Percentiles rank a stretch among this genome's conserved stretches.
Conservation (phyloP, 2,329 filamentous ascomycete species). For the Byssothecium circinans region DNA sequence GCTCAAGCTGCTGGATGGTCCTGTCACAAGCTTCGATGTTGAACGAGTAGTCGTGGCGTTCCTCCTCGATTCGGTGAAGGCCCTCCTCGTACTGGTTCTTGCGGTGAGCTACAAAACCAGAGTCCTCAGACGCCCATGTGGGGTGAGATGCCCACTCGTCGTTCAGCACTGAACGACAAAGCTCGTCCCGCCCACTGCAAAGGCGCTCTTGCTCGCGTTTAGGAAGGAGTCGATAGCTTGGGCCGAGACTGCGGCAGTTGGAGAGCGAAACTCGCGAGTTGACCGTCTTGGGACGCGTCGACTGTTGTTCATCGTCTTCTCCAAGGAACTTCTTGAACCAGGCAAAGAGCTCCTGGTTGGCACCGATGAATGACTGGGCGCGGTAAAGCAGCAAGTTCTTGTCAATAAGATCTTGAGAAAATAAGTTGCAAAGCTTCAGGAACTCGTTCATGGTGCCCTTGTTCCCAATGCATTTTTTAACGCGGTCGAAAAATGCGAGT, state of each 20-base stretch:
- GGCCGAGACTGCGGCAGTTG: conserved; percentile 92
- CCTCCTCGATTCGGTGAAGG: conserved; percentile 94
- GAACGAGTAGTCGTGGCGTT: conserved; percentile 97
- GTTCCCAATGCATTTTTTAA: conserved; percentile 94
- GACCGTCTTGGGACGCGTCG: conserved; percentile 63
- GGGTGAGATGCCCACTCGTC: conserved; percentile 99
- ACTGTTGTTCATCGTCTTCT: conserved; percentile 63
- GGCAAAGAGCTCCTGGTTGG: conserved; percentile 82
- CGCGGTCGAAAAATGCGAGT: conserved; percentile 89
- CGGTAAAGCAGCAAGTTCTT: conserved; percentile 80
- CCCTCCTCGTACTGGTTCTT: conserved; percentile 96
- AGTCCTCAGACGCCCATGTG: conserved; percentile 98
- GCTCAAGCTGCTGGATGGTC: conserved; percentile 93
- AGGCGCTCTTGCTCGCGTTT: conserved; percentile 87
- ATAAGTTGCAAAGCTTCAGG: conserved; percentile 94
- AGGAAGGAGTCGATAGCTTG: conserved; percentile 90
- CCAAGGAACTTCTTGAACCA: conserved; percentile 86
- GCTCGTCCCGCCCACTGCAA: conserved; percentile 91
- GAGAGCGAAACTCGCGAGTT: conserved; percentile 85
- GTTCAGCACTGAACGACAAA: conserved; percentile 90
- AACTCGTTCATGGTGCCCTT: conserved; percentile 94
- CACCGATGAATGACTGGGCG: conserved; percentile 81
- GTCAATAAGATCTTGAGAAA: conserved; percentile 89
- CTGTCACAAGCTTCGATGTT: conserved; percentile 95
- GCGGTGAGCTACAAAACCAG: conserved; percentile 93